Evolutionary conservation across 2,329 filamentous ascomycete species (phyloP), one percentile per base, ranked within the genome.

Genomic region (Xylaria multiplex): DNA sequence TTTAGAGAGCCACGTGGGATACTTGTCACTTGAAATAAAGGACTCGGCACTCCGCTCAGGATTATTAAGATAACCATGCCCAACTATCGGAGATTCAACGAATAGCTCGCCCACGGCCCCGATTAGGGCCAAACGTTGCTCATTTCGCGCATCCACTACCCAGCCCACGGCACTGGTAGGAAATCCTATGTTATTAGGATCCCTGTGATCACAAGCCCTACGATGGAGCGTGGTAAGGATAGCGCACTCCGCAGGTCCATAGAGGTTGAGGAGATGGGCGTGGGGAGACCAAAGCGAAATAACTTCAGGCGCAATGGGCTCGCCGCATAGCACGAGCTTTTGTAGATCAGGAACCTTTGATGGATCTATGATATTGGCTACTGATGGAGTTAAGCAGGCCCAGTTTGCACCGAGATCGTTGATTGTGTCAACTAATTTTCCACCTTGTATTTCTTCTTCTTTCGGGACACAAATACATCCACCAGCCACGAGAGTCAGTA

Each of bases 11-110:
- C 62, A 68, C 35, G 8, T 6, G 11, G 35, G 35, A 13, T 37
- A 37, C 35, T 37, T 37, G 35, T 37, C 35, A 6, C 5, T 3
- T 2, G 50, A 3, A 24, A 81, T 71, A 65, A 82, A 82, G 1
- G 73, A 66, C 8, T 72, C 69, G 3, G 72, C 55, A 1, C 77
- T 82, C 54, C 75, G 78, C 8, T 75, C 71, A 0, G 75, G 75
- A 30, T 80, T 75, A 32, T 79, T 76, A 5, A 82, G 70, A 66
- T 83, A 83, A n/a, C 77, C 81, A 6, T 74, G 68, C 1, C 76
- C 78, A 2, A 82, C 65, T 6, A 75, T 71, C 14, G 74, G 77
- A 2, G 79, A 79, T 64, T 80, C 77, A 6, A 82, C 70, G 6
- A 79, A 72, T n/a, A 82, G 71, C 67, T 80, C 79, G 13, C 79